phyloP scores from a whole-genome alignment of 2,329 filamentous ascomycete genomes.

The Westerdykella sp. region DNA sequence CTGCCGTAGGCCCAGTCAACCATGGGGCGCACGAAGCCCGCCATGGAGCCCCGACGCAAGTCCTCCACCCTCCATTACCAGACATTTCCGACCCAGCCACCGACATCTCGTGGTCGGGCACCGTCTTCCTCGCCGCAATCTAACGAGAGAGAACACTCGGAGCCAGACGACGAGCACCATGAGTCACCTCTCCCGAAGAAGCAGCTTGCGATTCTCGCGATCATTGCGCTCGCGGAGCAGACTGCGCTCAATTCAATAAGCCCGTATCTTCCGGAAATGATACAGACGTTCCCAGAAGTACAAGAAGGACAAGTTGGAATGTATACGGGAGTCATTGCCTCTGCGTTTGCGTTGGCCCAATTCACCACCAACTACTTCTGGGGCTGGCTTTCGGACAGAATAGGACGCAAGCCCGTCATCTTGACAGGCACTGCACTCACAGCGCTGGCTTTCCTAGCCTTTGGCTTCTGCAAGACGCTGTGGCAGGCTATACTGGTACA shows the following conservation, averaged over 20 bases:
- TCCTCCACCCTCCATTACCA: constrained; percentile 65
- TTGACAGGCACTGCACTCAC: constrained; percentile 77
- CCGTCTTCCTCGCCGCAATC: constrained; percentile 29
- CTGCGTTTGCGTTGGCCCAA: constrained; percentile 86
- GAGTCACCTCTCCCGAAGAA: constrained; percentile 72
- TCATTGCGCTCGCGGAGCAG: constrained; percentile 89
- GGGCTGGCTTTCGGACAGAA: constrained; percentile 74
- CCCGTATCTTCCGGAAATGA: constrained; percentile 92
- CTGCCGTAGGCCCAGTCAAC: too few relatives aligned
- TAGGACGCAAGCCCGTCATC: constrained; percentile 78
- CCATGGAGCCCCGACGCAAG: constrained; percentile 37
- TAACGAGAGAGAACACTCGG: constrained; percentile 27
- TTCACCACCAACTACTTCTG: constrained; percentile 88
- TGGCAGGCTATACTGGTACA: constrained; percentile 85
- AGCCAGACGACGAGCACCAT: constrained; percentile 37
- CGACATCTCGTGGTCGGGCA: constrained; percentile 56
- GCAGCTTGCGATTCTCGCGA: constrained; percentile 77
- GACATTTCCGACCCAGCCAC: constrained; percentile 71
- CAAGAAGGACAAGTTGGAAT: constrained; percentile 65
- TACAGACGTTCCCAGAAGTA: constrained; percentile 75
- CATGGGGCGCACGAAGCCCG: constrained; percentile 32
- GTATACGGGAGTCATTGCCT: constrained; percentile 86
- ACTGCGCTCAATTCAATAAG: constrained; percentile 95
- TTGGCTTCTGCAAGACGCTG: constrained; percentile 77
- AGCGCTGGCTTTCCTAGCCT: constrained; percentile 71